Evolutionary conservation across 208 protist species (phyloP).

Genomic region (Trypanosoma brucei): DNA sequence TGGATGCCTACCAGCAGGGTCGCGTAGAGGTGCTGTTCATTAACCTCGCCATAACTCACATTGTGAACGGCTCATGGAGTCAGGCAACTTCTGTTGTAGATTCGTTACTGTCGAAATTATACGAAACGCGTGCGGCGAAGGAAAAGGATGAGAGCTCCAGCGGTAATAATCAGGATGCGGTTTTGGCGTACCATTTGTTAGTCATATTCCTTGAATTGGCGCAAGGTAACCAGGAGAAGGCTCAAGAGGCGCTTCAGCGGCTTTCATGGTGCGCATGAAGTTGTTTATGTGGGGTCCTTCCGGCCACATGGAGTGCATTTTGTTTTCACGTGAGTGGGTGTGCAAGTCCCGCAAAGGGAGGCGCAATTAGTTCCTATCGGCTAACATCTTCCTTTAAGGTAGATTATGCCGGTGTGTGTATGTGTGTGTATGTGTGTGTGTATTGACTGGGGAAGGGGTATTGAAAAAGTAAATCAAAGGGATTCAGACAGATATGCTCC

Average conservation of each 20-base stretch:
- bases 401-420: too few relatives aligned
- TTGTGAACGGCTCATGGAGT: conserved; percentile 78
- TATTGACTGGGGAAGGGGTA: too few relatives aligned
- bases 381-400: too few relatives aligned
- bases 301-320: too few relatives aligned
- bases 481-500: too few relatives aligned
- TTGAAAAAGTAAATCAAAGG: too few relatives aligned
- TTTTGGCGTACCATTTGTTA: conserved; percentile 77
- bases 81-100: conserved; percentile 79
- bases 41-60: conserved; percentile 77
- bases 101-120: conserved; percentile 73
- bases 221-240: conserved; percentile 81
- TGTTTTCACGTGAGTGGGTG: too few relatives aligned
- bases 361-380: too few relatives aligned
- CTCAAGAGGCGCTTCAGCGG: conserved; percentile 58
- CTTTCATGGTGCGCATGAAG: conserved; percentile 42
- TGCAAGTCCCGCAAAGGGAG: too few relatives aligned
- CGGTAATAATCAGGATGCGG: conserved; percentile 16
- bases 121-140: conserved; percentile 35
- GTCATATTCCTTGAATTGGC: conserved; percentile 79
- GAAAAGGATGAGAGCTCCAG: conserved; percentile 16
- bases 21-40: conserved; percentile 83
- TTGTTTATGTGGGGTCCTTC: neutral
- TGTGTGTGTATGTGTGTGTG: too few relatives aligned
- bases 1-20: conserved; percentile 71